A percentile compares a stretch with the other conserved stretches of the same genome.
These are phyloP conservation scores for Diplocarpon mali DNA, from an alignment of 2,329 filamentous ascomycete species.

Conservation along the genomic window DNA sequence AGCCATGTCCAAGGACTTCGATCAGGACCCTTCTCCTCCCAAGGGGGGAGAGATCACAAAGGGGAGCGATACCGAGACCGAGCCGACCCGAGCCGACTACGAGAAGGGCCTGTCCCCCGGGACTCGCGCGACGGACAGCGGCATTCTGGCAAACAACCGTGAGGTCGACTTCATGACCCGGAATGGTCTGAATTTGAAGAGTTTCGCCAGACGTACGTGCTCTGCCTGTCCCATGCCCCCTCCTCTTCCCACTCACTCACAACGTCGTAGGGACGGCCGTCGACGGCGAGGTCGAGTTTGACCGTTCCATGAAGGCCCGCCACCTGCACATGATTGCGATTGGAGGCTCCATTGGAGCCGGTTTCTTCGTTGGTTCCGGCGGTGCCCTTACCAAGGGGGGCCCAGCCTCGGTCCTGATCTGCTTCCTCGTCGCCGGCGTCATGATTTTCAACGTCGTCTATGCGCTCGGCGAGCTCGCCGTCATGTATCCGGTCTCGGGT, in stretches of 20 bases:
- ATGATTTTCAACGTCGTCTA: slow-evolving; percentile 6
- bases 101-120: not conserved
- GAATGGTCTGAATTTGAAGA: slow-evolving; percentile 3
- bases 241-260: not conserved
- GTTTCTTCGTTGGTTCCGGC: slow-evolving; percentile 6
- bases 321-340: slow-evolving; percentile 54
- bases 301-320: slow-evolving; percentile 31
- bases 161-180: slow-evolving; percentile 5
- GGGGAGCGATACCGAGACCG: slow-evolving; percentile 1
- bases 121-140: not conserved
- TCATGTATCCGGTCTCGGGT: slow-evolving; percentile 5
- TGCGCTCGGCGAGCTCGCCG: slow-evolving; percentile 6
- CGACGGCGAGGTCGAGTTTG: slow-evolving; percentile 1
- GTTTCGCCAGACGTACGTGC: not conserved
- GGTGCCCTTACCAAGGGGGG: slow-evolving; percentile 1
- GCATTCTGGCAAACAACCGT: not conserved
- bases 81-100: not conserved
- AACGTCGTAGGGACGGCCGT: not conserved
- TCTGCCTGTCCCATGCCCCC: too few species aligned
- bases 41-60: slow-evolving; percentile 1
- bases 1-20: not conserved
- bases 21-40: not conserved
- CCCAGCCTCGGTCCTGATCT: slow-evolving; percentile 3
- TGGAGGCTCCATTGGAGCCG: slow-evolving; percentile 6
- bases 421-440: slow-evolving; percentile 2